Base-by-base conservation (phyloP, 805 yeast genomes). In the Starmerella tilneyi region DNA sequence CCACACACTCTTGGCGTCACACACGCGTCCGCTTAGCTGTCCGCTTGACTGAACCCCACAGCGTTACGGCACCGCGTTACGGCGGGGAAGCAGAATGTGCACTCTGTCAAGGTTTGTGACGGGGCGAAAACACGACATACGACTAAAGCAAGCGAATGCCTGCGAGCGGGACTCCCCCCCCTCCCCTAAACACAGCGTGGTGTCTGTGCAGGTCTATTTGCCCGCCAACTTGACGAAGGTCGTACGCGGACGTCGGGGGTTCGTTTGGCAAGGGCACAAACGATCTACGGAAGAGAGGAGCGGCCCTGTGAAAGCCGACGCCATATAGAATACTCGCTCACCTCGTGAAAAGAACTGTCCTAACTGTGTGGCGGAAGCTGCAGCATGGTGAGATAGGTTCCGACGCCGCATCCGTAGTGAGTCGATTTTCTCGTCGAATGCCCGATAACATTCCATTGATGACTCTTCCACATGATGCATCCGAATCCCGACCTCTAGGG, bases 321-420 rank as follows among this genome's bases (percentile, higher is more conserved):
- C 33, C 8, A 28, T 26, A 12, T 15, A 29, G 17, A 26, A 43
- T 35, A n/a, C 19, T 44, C 22, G 22, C 21, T 30, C 53, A 41
- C 38, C 35, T 17, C 17, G 35, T 32, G 32, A 48, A 44, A 16
- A 47, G 53, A 26, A 41, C 45, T 16, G 34, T 43, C 20, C 21
- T 44, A 6, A 24, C 38, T 7, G 17, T 44, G 50, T 49, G 50
- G 53, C 50, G 44, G 33, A 38, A 44, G 53, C 53, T 49, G 35
- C 51, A 45, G 41, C 39, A 49, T 49, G 53, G 50, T 21, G 48
- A 34, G 23, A 20, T 46, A 42, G 39, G 36, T 27, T 31, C 41
- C 19, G 35, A 28, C 31, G 30, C 28, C 27, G 28, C 33, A 21
- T 22, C 21, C 27, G 17, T 42, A 9, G 23, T 37, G 28, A 27